These are phyloP conservation scores for Teratosphaeriaceae sp. DNA, from an alignment of 2,329 filamentous ascomycete genomes.

Conservation along the genomic window DNA sequence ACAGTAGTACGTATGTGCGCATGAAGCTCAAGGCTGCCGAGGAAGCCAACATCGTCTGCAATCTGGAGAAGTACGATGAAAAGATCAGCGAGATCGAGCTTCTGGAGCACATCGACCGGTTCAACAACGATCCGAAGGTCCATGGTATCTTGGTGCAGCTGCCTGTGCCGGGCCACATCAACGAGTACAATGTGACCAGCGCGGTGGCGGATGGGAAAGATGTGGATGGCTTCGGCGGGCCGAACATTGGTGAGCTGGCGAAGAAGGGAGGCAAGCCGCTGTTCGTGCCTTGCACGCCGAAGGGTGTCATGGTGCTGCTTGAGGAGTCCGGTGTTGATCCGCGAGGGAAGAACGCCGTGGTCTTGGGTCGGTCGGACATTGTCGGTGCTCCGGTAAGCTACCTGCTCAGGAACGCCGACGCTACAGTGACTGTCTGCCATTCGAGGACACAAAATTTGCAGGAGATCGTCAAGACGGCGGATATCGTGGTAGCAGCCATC, in stretches of 20 bases:
- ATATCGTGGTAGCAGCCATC: constrained; percentile 88
- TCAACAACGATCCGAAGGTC: constrained; percentile 80
- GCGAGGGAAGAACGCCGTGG: constrained; percentile 86
- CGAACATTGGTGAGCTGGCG: constrained; percentile 93
- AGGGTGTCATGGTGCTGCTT: constrained; percentile 92
- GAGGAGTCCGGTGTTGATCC: constrained; percentile 76
- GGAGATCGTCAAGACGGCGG: constrained; percentile 71
- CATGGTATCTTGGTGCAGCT: constrained; percentile 94
- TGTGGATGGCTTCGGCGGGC: constrained; percentile 91
- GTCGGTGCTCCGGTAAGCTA: constrained; percentile 97
- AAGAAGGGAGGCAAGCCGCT: constrained; percentile 86
- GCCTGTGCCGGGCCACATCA: constrained; percentile 80
- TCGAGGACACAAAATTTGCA: constrained; percentile 73
- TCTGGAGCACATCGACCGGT: constrained; percentile 67
- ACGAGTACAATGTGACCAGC: constrained; percentile 84
- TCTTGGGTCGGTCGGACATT: constrained; percentile 92
- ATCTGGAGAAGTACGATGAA: constrained; percentile 76
- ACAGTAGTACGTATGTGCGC: constrained; percentile 92
- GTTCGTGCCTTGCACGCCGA: constrained; percentile 92
- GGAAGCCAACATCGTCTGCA: constrained; percentile 89
- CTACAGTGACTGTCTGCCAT: constrained; percentile 94
- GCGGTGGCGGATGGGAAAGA: constrained; percentile 91
- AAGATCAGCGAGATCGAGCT: constrained; percentile 78
- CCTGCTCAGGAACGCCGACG: constrained; percentile 88
- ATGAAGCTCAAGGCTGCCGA: constrained; percentile 98